These are phyloP conservation scores for Anthoceros angustus DNA, from an alignment of 225 moss, liverwort and hornwort species.

Conservation along the genomic window DNA sequence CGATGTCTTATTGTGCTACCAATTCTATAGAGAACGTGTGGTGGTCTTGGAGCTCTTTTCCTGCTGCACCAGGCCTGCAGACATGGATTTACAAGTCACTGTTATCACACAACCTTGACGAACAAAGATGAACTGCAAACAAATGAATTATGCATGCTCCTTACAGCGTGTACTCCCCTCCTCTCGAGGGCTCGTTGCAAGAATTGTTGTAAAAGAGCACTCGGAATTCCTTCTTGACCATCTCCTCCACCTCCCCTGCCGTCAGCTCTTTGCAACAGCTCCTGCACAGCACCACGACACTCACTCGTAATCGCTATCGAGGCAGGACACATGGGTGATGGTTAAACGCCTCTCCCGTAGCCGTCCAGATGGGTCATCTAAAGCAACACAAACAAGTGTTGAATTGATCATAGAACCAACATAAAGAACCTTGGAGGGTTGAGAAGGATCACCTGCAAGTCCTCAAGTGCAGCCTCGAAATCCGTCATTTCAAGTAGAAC, in stretches of 20 bases:
- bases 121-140: background rate
- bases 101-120: background rate
- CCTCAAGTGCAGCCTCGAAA: slow-evolving; percentile 34
- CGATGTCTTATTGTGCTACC: slow-evolving; percentile 34
- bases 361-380: no score
- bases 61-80: slow-evolving; percentile 38
- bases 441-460: slow-evolving; percentile 27
- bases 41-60: slow-evolving; percentile 24
- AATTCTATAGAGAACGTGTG: slow-evolving; percentile 22
- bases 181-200: slow-evolving; percentile 32
- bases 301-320: background rate
- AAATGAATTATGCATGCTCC: background rate
- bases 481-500: slow-evolving; percentile 34
- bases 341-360: no score
- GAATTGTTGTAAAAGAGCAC: slow-evolving; percentile 35
- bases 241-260: slow-evolving; percentile 10
- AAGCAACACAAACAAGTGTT: no score
- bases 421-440: background rate
- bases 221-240: slow-evolving; percentile 29
- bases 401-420: no score
- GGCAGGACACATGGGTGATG: no score
- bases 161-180: slow-evolving; percentile 34
- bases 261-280: slow-evolving; percentile 27
- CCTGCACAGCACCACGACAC: slow-evolving; percentile 12
- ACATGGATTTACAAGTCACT: background rate